phyloP scores from a whole-genome alignment of 2,329 filamentous ascomycete genomes.

The Penicillium sclerotiorum region DNA sequence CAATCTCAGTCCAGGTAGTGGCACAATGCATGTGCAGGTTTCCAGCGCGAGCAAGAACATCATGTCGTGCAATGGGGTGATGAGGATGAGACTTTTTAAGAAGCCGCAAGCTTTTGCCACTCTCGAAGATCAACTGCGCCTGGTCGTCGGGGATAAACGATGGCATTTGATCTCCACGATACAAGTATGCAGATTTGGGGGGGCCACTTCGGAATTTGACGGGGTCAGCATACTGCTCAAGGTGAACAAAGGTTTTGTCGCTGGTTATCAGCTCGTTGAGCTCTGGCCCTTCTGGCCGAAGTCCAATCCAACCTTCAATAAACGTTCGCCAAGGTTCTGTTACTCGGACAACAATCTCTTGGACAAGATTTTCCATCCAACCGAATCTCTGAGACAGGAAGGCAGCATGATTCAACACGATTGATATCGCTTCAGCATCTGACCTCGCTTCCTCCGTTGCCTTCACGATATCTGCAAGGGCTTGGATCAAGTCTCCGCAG shows the following conservation, averaged over 20 bases:
- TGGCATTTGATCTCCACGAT: constrained; percentile 61
- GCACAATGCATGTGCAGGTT: constrained; percentile 68
- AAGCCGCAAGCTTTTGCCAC: constrained; percentile 73
- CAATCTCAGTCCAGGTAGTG: constrained; percentile 71
- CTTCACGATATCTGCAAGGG: constrained; percentile 40
- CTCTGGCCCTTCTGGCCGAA: constrained; percentile 60
- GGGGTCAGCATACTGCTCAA: constrained; percentile 62
- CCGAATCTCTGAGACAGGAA: constrained; percentile 65
- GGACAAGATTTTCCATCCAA: constrained; percentile 65
- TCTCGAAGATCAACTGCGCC: constrained; percentile 73
- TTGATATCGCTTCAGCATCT: constrained; percentile 65
- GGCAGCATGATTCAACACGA: constrained; percentile 64
- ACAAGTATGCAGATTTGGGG: constrained; percentile 65
- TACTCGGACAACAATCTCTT: constrained; percentile 66
- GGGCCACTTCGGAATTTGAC: constrained; percentile 60
- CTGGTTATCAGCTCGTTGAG: constrained; percentile 52
- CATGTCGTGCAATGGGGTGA: constrained; percentile 66
- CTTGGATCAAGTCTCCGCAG: constrained; percentile 41
- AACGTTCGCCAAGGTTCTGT: constrained; percentile 68
- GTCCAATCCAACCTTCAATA: constrained; percentile 74
- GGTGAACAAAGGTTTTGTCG: constrained; percentile 63
- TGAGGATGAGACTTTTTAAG: constrained; percentile 70
- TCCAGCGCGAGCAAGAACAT: constrained; percentile 49
- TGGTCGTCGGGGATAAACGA: constrained; percentile 72
- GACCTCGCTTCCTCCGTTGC: constrained; percentile 52